Evolutionary conservation across 306 rosid genomes (phyloP).

Genomic region (Canavalia gladiata): DNA sequence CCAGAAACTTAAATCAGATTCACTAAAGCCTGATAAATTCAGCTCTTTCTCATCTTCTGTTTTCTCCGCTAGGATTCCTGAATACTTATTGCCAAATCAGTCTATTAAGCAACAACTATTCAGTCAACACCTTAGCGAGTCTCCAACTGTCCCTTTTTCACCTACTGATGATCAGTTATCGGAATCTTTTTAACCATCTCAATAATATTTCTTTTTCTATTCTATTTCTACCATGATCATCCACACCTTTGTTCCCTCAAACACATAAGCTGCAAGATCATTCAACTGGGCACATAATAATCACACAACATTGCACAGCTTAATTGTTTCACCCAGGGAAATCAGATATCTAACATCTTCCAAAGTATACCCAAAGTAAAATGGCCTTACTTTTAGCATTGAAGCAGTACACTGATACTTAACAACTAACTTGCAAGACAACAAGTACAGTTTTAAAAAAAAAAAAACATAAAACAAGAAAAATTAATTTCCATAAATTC

Average conservation of each 20-base stretch:
- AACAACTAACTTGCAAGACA: neutral
- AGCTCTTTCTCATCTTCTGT: conserved; percentile 21
- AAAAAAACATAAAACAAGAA: neutral
- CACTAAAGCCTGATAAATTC: neutral
- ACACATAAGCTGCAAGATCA: neutral
- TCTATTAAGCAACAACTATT: neutral
- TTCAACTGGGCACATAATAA: conserved; percentile 11
- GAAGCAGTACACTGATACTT: neutral
- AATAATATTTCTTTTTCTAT: neutral
- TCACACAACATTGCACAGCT: neutral
- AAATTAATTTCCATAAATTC: conserved; percentile 8
- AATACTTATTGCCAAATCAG: conserved; percentile 4
- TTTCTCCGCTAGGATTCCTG: conserved; percentile 4
- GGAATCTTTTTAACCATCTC: neutral
- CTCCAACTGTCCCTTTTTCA: conserved; percentile 18
- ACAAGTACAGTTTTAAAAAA: neutral
- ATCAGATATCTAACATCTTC: conserved; percentile 19
- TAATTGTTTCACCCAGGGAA: neutral
- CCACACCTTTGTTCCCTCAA: conserved; percentile 12
- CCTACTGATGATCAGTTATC: conserved; percentile 34
- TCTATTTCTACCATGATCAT: conserved; percentile 7
- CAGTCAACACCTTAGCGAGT: neutral
- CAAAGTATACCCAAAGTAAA: conserved; percentile 12
- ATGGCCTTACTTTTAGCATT: conserved; percentile 20
- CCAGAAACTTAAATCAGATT: conserved; percentile 3